Percentiles rank a stretch among this genome's conserved stretches.
phyloP scores from a whole-genome alignment of 2,329 filamentous ascomycete genomes.

The Neopestalotiopsis sp. region DNA sequence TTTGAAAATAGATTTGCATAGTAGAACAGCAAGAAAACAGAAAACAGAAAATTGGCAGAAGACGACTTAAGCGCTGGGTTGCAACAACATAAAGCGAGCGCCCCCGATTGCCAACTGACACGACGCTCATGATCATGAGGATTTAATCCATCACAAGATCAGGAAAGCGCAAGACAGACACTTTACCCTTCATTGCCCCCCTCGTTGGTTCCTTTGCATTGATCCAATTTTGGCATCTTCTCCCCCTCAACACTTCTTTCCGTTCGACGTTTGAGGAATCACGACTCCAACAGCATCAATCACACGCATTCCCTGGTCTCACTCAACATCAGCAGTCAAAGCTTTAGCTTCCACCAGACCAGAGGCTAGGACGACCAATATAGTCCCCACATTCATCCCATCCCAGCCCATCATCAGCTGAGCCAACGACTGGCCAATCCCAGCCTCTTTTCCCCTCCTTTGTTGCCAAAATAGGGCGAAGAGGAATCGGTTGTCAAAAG shows the following conservation, averaged over 20 bases:
- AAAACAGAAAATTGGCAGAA: neutral
- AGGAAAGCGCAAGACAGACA: slow-evolving; percentile 2
- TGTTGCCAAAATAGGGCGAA: neutral
- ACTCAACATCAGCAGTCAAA: too few species aligned
- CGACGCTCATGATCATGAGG: neutral
- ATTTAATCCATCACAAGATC: neutral
- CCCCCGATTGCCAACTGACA: neutral
- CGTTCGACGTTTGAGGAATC: neutral
- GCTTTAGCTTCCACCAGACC: too few species aligned
- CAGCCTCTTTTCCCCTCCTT: too few species aligned
- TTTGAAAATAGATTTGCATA: neutral
- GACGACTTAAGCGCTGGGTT: neutral
- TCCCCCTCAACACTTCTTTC: too few species aligned
- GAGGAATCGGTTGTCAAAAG: neutral
- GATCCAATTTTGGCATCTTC: neutral
- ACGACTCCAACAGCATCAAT: neutral
- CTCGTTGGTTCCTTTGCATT: neutral
- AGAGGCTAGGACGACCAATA: too few species aligned
- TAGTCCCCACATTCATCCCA: too few species aligned
- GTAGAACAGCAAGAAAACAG: neutral
- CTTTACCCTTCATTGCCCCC: neutral
- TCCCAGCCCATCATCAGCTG: too few species aligned
- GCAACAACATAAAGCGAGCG: neutral
- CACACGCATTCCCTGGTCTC: too few species aligned
- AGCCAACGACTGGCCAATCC: too few species aligned